Evolutionary conservation across 495 filamentous ascomycete species (phyloP), one percentile per base, ranked within the genome.

Genomic region (Podospora bellae-mahoneyi): DNA sequence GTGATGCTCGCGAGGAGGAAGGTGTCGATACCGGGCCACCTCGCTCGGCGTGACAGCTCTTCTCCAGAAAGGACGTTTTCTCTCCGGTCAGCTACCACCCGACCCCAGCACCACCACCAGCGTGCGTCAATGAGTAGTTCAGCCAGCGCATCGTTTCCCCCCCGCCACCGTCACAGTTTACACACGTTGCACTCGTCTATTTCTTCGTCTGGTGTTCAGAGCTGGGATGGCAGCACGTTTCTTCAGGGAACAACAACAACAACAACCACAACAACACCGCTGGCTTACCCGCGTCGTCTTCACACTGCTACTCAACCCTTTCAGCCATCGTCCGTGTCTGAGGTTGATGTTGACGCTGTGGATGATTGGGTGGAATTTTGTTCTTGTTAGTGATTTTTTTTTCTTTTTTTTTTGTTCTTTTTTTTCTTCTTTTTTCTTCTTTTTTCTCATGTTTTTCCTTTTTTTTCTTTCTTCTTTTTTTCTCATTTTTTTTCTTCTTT

Each of bases 161-260:
- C 74, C 3, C 74, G 69, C 28, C 75, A 72, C 66, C 71, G 72
- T 16, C 72, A 75, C 39, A 78, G 74, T 53, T 39, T 75, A 16
- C 75, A 77, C 16, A 72, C 69, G 18, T 63, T 78, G n/a, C 75
- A 73, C 28, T 70, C 72, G 0, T 72, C 76, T 27, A 26, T 68
- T 9, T 76, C 72, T 32, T 73, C 69, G 3, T 64, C 69, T 53
- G 10, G 4, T 32, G 30, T 63, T 65, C 64, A 65, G 16, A 72
- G 62, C 60, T 61, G 63, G 18, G 74, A 78, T 27, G 28, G 23
- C 23, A 23, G 23, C 23, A 1, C 59, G 3, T 9, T 61, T 27
- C 53, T 65, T 55, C 71, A 67, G 61, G 13, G 28, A 3, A 71
- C 69, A 23, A 23, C 23, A 23, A 23, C 23, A 23, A 23, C 23